Conservation (phyloP, 768 basidiomycete species). For the Hydnomerulius pinastri region DNA sequence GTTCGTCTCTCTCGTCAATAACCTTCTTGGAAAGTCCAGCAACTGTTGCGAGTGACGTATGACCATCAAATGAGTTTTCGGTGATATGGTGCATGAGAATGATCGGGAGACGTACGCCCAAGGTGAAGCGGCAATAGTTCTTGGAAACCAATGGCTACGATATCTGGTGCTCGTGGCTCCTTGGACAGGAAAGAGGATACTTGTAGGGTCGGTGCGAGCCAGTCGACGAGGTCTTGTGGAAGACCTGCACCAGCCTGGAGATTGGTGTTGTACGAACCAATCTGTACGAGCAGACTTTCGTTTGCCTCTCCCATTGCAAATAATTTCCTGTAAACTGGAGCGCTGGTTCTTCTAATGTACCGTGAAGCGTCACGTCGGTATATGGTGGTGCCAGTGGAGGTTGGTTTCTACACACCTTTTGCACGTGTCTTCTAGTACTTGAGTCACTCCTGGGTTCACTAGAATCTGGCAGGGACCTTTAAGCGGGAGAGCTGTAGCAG, state of each 20-base stretch:
- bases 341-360: too few species aligned
- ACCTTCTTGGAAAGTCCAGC: slow-evolving; percentile 74
- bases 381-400: too few species aligned
- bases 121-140: slow-evolving; percentile 90
- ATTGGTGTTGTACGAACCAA: slow-evolving; percentile 91
- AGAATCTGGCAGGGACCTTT: too few species aligned
- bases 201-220: slow-evolving; percentile 83
- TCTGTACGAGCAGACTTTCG: slow-evolving; percentile 61
- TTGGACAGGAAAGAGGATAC: slow-evolving; percentile 72
- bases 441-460: too few species aligned
- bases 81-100: neutral
- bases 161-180: slow-evolving; percentile 70
- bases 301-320: slow-evolving; percentile 20
- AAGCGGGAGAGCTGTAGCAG: too few species aligned
- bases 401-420: neutral
- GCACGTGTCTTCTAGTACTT: neutral
- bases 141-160: slow-evolving; percentile 91
- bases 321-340: too few species aligned
- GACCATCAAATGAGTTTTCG: slow-evolving; percentile 1
- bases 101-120: slow-evolving; percentile 58
- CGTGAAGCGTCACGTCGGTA: too few species aligned
- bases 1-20: slow-evolving; percentile 64
- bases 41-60: slow-evolving; percentile 48
- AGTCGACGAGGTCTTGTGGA: slow-evolving; percentile 87
- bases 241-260: slow-evolving; percentile 73